Evolutionary conservation across 345 rosid genomes (phyloP), one percentile per base, ranked within the genome.

Genomic region (Eucalyptus paniculata): DNA sequence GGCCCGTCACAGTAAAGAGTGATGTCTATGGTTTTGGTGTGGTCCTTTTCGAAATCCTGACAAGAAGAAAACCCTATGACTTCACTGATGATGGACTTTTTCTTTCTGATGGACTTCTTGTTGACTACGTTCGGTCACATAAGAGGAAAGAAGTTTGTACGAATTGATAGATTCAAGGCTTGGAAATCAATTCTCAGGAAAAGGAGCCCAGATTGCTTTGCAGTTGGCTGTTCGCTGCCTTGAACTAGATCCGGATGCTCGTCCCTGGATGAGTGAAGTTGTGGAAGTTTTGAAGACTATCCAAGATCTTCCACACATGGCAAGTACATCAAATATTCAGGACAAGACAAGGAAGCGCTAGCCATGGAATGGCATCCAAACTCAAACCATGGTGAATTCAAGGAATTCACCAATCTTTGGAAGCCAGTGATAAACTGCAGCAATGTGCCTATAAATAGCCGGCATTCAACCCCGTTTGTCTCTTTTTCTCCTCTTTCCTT

Each of bases 21-120:
- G 97, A 96, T 91, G 96, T 95, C 34, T 95, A 96, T 90, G 92
- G 96, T 91, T 96, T 95, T 58, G 98, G 98, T 88, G 97, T 94
- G 62, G 97, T 96, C 86, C 93, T 96, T 91, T 96, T 94, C n/a
- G 98, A 96, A 91, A 95, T 96, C 93, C 90, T 96, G 88, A 96
- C 97, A 4, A 95, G 98, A 28, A 90, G 95, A 80, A 93, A 95
- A 92, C 85, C 96, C 18, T 11, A 3, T 47, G 5, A 47, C 14
- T 12, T 4, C 1, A 47, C 50, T 47, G 1, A 12, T 80, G 97
- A 97, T 88, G 97, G 95, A 91, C 97, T 93, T 89, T 95, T 40
- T 5, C 42, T 40, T 40, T 40, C 40, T 40, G 40, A 40, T 40
- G 40, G 40, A 40, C 2, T 1, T 1, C 3, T 44, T 44, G 45